Base-by-base conservation (phyloP, 768 basidiomycete species). In the Coprinellus micaceus region DNA sequence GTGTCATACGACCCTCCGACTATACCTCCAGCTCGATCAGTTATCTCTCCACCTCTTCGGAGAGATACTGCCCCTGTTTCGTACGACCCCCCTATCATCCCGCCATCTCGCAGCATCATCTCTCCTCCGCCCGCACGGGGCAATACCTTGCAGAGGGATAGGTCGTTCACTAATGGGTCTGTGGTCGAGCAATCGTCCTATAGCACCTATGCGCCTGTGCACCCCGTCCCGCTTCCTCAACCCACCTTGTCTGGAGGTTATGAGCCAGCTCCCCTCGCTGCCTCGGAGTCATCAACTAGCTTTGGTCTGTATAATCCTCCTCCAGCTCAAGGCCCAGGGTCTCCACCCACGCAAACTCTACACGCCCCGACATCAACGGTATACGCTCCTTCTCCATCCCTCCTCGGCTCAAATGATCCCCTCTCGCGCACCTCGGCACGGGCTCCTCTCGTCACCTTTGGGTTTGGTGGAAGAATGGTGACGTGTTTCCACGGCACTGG, bases 401-500 rank as follows among this genome's bases (percentile, higher is more conserved):
- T 92, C 19, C 66, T 92, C 44, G 91, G 90, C 25, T 81, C 86
- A 6, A 91, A 94, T 62, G 91, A 94, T 66, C 89, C 90, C 4
- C 72, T 94, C 2, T 85, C 86, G 26, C 82, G 91, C 43, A 85
- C 87, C 4, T 77, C 85, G 2, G 82, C 81, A 53, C 82, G 84
- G 36, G 82, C 86, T 9, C 95, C 95, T 0, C 77, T 97, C 26
- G 75, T 95, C 53, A 88, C 84, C 59, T 97, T 98, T 63, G 96
- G 96, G 0, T 94, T 95, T 63, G 94, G 94, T n/a, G 95, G 95
- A 11, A 89, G 88, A 64, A 64, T 98, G 56, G 80, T 95, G 9
- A 87, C 91, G 7, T 95, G 91, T 68, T 97, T 96, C 75, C 93
- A 91, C 62, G 81, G 82, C 28, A 78, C 82, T 51, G 74, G 81